Base-by-base conservation (phyloP, 2,329 filamentous ascomycete genomes). In the Colletotrichum higginsianum region DNA sequence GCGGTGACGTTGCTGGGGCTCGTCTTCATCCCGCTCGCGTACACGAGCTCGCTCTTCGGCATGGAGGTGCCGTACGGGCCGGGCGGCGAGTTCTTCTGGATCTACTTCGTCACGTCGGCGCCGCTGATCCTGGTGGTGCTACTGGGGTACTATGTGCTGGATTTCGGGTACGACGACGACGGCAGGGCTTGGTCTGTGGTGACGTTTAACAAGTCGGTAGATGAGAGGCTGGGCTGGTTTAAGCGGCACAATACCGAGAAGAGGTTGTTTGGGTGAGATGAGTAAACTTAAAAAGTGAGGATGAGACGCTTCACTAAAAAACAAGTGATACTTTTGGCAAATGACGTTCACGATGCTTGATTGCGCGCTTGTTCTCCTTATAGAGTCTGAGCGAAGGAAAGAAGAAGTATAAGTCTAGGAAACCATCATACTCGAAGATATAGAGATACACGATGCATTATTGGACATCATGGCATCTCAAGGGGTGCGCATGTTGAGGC, bases 21-120 rank as follows among this genome's bases (percentile, higher is more conserved):
- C 44, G 67, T 77, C 8, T 77, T 77, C 46, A 73, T 77, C 50
- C 76, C 74, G 26, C 67, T 77, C 55, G 73, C 76, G 47, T 76
- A 74, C 64, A 72, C 67, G 15, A 66, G 69, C 21, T 73, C 72
- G 6, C 47, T 76, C 15, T 77, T 77, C 63, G 75, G 74, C 66
- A 77, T 77, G 73, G 66, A 74, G 15, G 35, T 73, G 30, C 70
- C 75, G 9, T 77, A 73, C 61, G 57, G 57, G 5, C 74, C 75
- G 1, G 76, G 75, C 16, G 70, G 67, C 16, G 40, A 60, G 0
- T 4, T 64, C 16, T 77, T 77, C 55, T 75, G 73, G 75, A 55
- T 74, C 30, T 77, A 76, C 55, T 75, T 75, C 49, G 73, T 64
- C n/a, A 66, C 69, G n/a, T 73, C 71, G 4, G 49, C 71, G 40